These are phyloP conservation scores for Orychophragmus violaceus DNA, from an alignment of 345 rosid species.

Conservation along the genomic window DNA sequence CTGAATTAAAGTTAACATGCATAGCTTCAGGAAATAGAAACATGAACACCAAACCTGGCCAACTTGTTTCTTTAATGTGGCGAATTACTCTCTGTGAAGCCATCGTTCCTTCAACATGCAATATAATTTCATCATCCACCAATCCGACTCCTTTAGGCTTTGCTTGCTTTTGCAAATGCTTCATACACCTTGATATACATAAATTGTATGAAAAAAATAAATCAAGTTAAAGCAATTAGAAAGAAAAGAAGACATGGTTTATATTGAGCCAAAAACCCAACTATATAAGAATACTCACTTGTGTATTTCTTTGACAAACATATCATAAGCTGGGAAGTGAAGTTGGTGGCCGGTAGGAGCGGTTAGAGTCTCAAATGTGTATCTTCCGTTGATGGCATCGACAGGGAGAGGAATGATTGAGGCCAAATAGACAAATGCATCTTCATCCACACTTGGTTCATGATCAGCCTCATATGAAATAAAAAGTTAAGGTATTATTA, in stretches of 20 bases:
- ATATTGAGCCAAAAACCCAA: not conserved
- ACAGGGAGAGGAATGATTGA: slow-evolving; percentile 60
- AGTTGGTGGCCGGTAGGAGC: slow-evolving; percentile 63
- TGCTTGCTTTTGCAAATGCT: slow-evolving; percentile 66
- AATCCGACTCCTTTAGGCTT: slow-evolving; percentile 64
- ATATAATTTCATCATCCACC: slow-evolving; percentile 75
- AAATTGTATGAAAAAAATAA: not conserved
- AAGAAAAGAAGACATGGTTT: not conserved
- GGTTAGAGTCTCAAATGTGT: slow-evolving; percentile 78
- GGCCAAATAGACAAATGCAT: slow-evolving; percentile 74
- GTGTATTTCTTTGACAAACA: slow-evolving; percentile 64
- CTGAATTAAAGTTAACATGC: not conserved
- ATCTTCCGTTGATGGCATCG: slow-evolving; percentile 67
- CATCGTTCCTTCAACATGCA: slow-evolving; percentile 90
- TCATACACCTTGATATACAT: slow-evolving; percentile 44
- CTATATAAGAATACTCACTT: slow-evolving; percentile 35
- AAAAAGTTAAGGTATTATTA: not conserved
- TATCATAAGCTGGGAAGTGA: slow-evolving; percentile 77
- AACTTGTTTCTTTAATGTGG: slow-evolving; percentile 78
- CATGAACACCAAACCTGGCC: slow-evolving; percentile 58
- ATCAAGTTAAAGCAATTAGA: not conserved
- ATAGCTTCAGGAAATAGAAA: not conserved
- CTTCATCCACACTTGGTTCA: slow-evolving; percentile 71
- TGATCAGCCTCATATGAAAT: slow-evolving; percentile 51
- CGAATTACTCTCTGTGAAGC: slow-evolving; percentile 75